Base-by-base conservation (phyloP, 345 rosid genomes). In the Citrus trifoliata region DNA sequence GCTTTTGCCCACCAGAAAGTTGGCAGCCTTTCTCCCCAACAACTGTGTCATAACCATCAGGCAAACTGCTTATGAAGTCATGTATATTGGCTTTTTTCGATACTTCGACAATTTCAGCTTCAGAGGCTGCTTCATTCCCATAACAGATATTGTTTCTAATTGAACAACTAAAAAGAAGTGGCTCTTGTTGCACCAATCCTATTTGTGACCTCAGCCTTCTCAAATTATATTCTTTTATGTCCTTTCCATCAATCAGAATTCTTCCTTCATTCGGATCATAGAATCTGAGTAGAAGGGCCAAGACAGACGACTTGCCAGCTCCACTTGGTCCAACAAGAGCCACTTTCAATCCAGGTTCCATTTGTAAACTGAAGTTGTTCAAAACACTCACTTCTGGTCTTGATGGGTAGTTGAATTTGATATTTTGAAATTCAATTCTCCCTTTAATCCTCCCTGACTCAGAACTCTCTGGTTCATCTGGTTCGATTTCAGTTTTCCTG, bases 11-110 rank as follows among this genome's bases (percentile, higher is more conserved):
- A 4, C 93, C 91, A 0, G 95, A 89, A 67, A 91, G 88, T 71
- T 86, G 91, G 84, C 91, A 86, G 27, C 95, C 95, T 71, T 80
- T 89, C 76, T 91, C 93, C 22, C 95, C 93, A 9, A 87, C 93
- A 6, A 85, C 77, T 28, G 93, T 88, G 28, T 89, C 70, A 48
- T 87, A 89, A 21, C 93, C 93, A 59, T 85, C 79, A 3, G 91
- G 89, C 59, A 91, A 76, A 71, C 77, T 86, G 61, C 90, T 84
- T 46, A 86, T 73, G 51, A 91, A 88, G 32, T 87, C 89, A 28
- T 91, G 87, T 60, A 89, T 87, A 74, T 86, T 86, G 59, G 90
- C 88, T 78, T 89, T 85, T 78, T 73, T 85, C 13, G 91, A 80
- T 16, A 61, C 88, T 84, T 87, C 82, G 64, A 81, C 76, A 5